A percentile compares a stretch with the other conserved stretches of the same genome.
phyloP scores from a whole-genome alignment of 192 early-diverging fungal species.

The Pilobolus umbonatus region DNA sequence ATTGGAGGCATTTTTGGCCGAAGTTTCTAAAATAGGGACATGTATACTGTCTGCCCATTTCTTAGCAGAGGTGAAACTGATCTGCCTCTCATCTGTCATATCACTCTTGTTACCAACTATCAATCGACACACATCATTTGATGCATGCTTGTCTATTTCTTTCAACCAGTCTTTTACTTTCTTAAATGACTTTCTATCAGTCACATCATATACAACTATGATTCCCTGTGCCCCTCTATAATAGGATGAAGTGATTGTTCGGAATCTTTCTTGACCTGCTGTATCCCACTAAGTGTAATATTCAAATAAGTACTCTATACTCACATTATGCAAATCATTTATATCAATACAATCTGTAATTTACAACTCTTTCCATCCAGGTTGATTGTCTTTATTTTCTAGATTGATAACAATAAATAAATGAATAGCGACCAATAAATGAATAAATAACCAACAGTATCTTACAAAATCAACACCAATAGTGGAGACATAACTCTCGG shows the following conservation, averaged over 20 bases:
- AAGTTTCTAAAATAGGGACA: conserved; percentile 95
- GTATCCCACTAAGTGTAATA: conserved; percentile 77
- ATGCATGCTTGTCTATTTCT: conserved; percentile 96
- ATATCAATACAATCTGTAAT: conserved; percentile 79
- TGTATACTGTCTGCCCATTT: conserved; percentile 86
- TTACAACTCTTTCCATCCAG: conserved; percentile 97
- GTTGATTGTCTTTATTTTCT: conserved; percentile 60
- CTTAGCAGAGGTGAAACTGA: conserved; percentile 36
- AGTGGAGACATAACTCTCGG: conserved; percentile 96
- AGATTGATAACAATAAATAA: background rate
- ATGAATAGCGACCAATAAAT: background rate
- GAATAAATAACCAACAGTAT: background rate
- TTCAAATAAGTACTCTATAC: too few relatives aligned
- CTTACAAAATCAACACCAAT: conserved; percentile 98
- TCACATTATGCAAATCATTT: too few relatives aligned
- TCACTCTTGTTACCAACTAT: conserved; percentile 98
- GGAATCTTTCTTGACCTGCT: conserved; percentile 97
- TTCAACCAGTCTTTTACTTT: conserved; percentile 98
- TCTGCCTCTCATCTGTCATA: conserved; percentile 85
- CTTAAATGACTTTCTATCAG: conserved; percentile 87
- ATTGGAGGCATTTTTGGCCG: conserved; percentile 94
- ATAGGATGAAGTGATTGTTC: conserved; percentile 96
- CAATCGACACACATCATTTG: conserved; percentile 93
- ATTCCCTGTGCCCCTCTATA: conserved; percentile 97
- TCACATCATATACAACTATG: conserved; percentile 98